A percentile compares a stretch with the other conserved stretches of the same genome.
These are phyloP conservation scores for Incumbomyces lentus DNA, from an alignment of 2,329 filamentous ascomycete species.

Conservation along the genomic window DNA sequence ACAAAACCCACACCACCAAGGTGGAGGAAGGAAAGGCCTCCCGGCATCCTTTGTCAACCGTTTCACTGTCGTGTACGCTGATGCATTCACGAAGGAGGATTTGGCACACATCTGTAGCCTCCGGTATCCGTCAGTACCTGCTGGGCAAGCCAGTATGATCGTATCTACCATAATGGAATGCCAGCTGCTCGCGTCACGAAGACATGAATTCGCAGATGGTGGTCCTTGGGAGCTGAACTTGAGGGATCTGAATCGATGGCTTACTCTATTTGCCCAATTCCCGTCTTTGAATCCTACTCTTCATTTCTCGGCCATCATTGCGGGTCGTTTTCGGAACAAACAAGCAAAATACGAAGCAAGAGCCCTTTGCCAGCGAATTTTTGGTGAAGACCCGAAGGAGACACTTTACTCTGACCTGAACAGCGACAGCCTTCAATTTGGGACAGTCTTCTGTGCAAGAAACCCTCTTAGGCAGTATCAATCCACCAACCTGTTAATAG, in stretches of 20 bases:
- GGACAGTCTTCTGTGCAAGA: conserved; percentile 60
- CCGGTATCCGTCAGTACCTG: conserved; percentile 57
- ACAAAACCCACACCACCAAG: conserved; percentile 95
- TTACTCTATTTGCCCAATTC: conserved; percentile 51
- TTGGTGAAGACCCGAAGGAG: conserved; percentile 8
- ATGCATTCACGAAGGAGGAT: conserved; percentile 74
- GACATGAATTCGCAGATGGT: conserved; percentile 43
- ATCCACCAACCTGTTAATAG: conserved; percentile 26
- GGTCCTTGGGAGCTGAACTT: conserved; percentile 96
- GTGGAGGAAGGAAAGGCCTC: conserved; percentile 85
- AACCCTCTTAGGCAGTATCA: conserved; percentile 33
- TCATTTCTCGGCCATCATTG: conserved; percentile 71
- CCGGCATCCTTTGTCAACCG: conserved; percentile 95
- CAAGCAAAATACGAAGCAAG: conserved; percentile 58
- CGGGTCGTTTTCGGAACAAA: conserved; percentile 71
- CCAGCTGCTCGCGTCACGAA: conserved; percentile 57
- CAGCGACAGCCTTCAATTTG: conserved; percentile 61
- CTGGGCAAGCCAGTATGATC: conserved; percentile 52
- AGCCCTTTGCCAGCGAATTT: conserved; percentile 33
- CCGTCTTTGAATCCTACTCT: conserved; percentile 56
- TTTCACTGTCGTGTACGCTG: conserved; percentile 95
- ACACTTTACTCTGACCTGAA: conserved; percentile 65
- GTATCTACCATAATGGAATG: conserved; percentile 74
- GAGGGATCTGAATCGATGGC: conserved; percentile 79
- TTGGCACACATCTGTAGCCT: conserved; percentile 70